Base-by-base conservation (phyloP, 2,329 filamentous ascomycete genomes). In the Neonectria hederae region DNA sequence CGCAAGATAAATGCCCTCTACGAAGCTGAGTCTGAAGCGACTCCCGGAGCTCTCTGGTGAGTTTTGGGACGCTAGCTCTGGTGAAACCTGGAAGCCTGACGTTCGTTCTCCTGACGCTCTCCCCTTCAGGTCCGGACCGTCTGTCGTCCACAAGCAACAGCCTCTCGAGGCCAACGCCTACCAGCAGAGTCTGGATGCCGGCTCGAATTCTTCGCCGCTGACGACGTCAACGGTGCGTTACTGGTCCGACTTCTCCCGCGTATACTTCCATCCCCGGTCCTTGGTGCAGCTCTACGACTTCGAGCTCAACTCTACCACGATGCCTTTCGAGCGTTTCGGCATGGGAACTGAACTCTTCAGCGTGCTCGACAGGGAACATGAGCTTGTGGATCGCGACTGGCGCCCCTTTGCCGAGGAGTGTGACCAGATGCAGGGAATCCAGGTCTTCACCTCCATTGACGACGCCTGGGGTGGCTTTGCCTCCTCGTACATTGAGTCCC, bases 161-260 rank as follows among this genome's bases (percentile, higher is more conserved):
- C 84, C 86, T 9, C 92, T 98, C 56, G 81, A 85, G 40, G 87
- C 87, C 63, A 93, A 88, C 74, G 83, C 88, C 51, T 98, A 97
- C 77, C 93, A 97, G 74, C 85, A 88, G 73, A 91, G 89, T 68
- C 87, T 98, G 3, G 92, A 97, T 70, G 80, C 88, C 30, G 94
- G 93, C 22, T 78, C 86, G 3, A 84, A 90, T 6, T 87, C 91
- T 0, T 86, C 91, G 0, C 81, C 83, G 56, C 84, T 97, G 21
- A 90, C 86, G 1, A 84, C 89, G 1, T 86, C 89, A 7, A 86
- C 87, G 11, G 92, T 98, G n/a, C 88, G 93, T 58, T 98, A 96
- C 81, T 99, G 96, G 95, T 97, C 94, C 32, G 96, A 99, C 78
- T 98, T 94, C 79, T 97, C 93, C 71, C 89, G 93, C 26, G 87